A percentile compares a stretch with the other conserved stretches of the same genome.
Conservation (phyloP, 306 rosid species). For the Clitoria ternatea region DNA sequence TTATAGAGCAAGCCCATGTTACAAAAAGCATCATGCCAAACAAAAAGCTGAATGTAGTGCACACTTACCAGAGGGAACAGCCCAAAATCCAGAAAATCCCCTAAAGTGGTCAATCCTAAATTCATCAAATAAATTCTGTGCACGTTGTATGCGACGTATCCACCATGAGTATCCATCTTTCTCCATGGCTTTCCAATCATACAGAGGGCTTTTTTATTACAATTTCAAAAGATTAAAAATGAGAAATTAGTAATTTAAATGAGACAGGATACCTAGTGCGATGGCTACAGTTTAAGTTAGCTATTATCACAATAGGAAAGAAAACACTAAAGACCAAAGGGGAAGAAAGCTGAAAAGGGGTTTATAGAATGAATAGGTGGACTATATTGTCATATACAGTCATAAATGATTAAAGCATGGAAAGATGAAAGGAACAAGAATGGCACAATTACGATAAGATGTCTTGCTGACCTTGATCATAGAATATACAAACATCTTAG, state of each 20-base stretch:
- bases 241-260: constrained; percentile 24
- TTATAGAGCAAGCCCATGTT: constrained; percentile 29
- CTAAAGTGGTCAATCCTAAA: constrained; percentile 96
- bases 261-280: background rate
- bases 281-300: background rate
- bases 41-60: constrained; percentile 15
- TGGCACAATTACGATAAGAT: background rate
- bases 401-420: background rate
- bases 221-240: constrained; percentile 9
- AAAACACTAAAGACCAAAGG: background rate
- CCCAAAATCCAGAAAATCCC: constrained; percentile 95
- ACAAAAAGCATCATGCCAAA: constrained; percentile 22
- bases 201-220: constrained; percentile 69
- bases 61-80: constrained; percentile 85
- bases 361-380: constrained; percentile 5
- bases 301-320: background rate
- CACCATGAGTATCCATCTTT: constrained; percentile 95
- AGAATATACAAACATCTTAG: constrained; percentile 7
- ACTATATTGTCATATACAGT: background rate
- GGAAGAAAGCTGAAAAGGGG: background rate
- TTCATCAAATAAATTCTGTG: constrained; percentile 74
- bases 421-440: constrained; percentile 10
- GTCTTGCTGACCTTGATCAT: background rate
- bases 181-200: constrained; percentile 96
- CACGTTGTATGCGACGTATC: constrained; percentile 78